Evolutionary conservation across 148 eudicot genomes (phyloP).

Genomic region (Dianthus caryophyllus): DNA sequence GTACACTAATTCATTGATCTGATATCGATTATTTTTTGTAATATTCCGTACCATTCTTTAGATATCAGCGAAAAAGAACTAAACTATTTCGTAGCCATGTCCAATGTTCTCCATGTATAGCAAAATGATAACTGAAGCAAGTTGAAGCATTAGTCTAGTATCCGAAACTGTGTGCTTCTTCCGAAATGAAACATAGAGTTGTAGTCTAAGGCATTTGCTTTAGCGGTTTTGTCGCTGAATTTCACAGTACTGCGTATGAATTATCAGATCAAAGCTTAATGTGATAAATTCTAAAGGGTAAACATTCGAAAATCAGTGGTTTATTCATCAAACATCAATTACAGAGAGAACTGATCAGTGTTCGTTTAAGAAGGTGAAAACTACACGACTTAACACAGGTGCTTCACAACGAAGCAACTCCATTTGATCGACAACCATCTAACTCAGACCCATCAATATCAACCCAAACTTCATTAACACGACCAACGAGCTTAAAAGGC

Average conservation of each 20-base stretch:
- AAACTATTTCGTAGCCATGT: not conserved
- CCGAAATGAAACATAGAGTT: too few species aligned
- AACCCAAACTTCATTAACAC: constrained; percentile 80
- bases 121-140: too few species aligned
- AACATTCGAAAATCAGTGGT: too few species aligned
- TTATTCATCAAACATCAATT: not conserved
- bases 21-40: not conserved
- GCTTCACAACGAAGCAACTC: constrained; percentile 31
- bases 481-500: constrained; percentile 49
- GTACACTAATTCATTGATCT: constrained; percentile 23
- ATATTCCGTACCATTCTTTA: not conserved
- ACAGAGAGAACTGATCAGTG: too few species aligned
- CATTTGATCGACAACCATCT: constrained; percentile 39
- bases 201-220: too few species aligned
- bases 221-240: too few species aligned
- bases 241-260: too few species aligned
- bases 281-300: too few species aligned
- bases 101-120: not conserved
- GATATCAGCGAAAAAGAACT: not conserved
- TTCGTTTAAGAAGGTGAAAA: not conserved
- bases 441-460: constrained; percentile 43
- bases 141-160: too few species aligned
- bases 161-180: too few species aligned
- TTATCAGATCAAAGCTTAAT: too few species aligned
- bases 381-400: constrained; percentile 16